Percentiles rank a stretch among this genome's conserved stretches.
Conservation (phyloP, 306 rosid species). For the Purshia tridentata region DNA sequence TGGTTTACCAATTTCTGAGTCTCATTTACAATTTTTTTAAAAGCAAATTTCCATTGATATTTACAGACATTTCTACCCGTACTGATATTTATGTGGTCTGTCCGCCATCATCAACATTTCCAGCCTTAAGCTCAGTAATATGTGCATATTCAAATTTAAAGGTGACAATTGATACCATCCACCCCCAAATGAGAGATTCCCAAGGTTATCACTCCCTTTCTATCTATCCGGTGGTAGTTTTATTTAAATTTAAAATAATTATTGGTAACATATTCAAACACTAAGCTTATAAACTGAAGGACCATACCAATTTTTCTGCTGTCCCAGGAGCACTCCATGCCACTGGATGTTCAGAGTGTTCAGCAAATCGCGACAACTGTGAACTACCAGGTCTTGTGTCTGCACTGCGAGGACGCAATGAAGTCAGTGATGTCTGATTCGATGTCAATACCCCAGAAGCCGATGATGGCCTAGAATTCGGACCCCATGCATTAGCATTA, state of each 20-base stretch:
- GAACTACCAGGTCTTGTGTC: conserved; percentile 97
- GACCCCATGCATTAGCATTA: conserved; percentile 61
- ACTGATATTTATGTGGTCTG: background rate
- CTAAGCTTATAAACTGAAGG: conserved; percentile 13
- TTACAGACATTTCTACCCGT: background rate
- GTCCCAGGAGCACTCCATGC: conserved; percentile 80
- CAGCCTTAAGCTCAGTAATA: too few relatives aligned
- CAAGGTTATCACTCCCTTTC: background rate
- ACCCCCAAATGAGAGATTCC: background rate
- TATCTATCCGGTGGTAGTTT: background rate
- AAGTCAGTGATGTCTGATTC: conserved; percentile 59
- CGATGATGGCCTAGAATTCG: conserved; percentile 92
- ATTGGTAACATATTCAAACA: background rate
- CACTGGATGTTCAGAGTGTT: conserved; percentile 65
- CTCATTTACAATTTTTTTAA: too few relatives aligned
- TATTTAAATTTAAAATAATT: too few relatives aligned
- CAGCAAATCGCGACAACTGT: conserved; percentile 94
- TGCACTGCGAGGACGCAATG: conserved; percentile 95
- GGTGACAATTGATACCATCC: background rate
- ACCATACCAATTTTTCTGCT: conserved; percentile 74
- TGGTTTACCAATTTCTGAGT: too few relatives aligned
- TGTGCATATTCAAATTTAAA: background rate
- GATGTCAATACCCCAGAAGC: conserved; percentile 81
- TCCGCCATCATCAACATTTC: background rate
- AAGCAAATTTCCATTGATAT: too few relatives aligned